phyloP scores from a whole-genome alignment of 768 basidiomycete species.

The Naganishia onofrii region DNA sequence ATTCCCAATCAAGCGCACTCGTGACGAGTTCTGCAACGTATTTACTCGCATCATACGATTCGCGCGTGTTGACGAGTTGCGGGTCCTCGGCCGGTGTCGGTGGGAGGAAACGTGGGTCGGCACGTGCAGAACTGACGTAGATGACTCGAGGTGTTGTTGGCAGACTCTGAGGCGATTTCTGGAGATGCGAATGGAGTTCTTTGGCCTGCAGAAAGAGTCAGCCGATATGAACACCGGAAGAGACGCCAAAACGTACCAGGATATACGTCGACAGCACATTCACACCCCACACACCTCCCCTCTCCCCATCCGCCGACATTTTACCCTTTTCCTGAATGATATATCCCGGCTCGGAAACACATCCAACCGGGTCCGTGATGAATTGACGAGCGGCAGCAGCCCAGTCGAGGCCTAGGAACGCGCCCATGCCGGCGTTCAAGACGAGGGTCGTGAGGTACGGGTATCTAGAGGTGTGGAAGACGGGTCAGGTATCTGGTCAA shows the following conservation, averaged over 20 bases:
- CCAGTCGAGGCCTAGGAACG: conserved; percentile 42
- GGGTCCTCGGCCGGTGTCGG: conserved; percentile 37
- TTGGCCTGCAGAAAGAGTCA: conserved; percentile 33
- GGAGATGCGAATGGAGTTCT: conserved; percentile 42
- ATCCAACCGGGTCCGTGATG: conserved; percentile 36
- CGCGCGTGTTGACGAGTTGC: conserved; percentile 37
- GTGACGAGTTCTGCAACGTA: conserved; percentile 46
- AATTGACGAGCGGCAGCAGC: conserved; percentile 38
- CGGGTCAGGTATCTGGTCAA: not conserved
- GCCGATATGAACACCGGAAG: not conserved
- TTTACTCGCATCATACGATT: conserved; percentile 46
- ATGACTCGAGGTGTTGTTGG: conserved; percentile 47
- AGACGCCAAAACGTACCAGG: conserved; percentile 37
- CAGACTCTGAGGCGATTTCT: conserved; percentile 38
- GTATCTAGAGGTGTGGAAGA: too few species aligned
- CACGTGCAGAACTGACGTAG: conserved; percentile 42
- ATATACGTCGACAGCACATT: conserved; percentile 48
- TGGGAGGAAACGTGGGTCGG: conserved; percentile 30
- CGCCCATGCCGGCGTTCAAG: conserved; percentile 51
- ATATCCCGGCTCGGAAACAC: conserved; percentile 43
- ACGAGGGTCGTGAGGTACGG: conserved; percentile 51
- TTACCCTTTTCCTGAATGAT: conserved; percentile 43
- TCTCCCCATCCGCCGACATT: conserved; percentile 48
- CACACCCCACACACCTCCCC: conserved; percentile 46
- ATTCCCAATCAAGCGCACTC: conserved; percentile 40